Percentiles rank a stretch among this genome's conserved stretches.
Conservation (phyloP, 352 stramenopile genomes). For the Elongisporangium senticosum region DNA sequence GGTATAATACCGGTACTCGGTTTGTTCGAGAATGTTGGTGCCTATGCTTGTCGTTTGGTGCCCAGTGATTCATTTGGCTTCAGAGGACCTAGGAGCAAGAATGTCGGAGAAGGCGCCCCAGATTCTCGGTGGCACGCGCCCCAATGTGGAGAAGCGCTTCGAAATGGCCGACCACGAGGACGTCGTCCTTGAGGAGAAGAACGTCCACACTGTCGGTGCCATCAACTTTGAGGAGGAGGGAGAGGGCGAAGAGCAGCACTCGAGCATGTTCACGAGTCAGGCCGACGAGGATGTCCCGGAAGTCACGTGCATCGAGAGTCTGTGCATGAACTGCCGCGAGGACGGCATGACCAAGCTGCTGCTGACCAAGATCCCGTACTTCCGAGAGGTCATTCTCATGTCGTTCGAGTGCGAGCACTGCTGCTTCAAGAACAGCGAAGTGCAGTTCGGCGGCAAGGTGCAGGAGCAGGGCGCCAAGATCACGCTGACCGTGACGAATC, state of each 20-base stretch:
- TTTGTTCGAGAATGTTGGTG: conserved; percentile 2
- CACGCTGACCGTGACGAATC: conserved; percentile 38
- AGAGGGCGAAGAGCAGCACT: conserved; percentile 9
- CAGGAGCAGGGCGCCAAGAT: conserved; percentile 62
- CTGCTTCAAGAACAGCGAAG: conserved; percentile 71
- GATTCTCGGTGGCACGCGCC: conserved; percentile 46
- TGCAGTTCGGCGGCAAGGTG: conserved; percentile 62
- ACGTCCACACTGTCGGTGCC: conserved; percentile 1
- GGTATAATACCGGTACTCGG: neutral
- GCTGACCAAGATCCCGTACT: conserved; percentile 92
- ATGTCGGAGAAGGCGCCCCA: conserved; percentile 65
- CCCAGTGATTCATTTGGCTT: conserved; percentile 6
- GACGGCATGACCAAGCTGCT: conserved; percentile 87
- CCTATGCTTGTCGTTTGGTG: conserved; percentile 6
- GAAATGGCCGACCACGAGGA: conserved; percentile 24
- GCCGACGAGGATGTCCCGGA: conserved; percentile 51
- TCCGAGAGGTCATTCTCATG: conserved; percentile 93
- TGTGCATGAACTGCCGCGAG: conserved; percentile 89
- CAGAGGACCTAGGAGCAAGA: conserved; percentile 4
- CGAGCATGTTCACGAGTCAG: conserved; percentile 33
- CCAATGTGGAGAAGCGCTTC: conserved; percentile 53
- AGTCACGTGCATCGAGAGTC: conserved; percentile 63
- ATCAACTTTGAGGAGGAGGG: conserved; percentile 5
- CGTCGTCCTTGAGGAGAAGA: neutral
- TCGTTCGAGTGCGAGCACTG: conserved; percentile 90